Evolutionary conservation across 2,329 filamentous ascomycete species (phyloP).

Genomic region (Waltergamsia citrina): DNA sequence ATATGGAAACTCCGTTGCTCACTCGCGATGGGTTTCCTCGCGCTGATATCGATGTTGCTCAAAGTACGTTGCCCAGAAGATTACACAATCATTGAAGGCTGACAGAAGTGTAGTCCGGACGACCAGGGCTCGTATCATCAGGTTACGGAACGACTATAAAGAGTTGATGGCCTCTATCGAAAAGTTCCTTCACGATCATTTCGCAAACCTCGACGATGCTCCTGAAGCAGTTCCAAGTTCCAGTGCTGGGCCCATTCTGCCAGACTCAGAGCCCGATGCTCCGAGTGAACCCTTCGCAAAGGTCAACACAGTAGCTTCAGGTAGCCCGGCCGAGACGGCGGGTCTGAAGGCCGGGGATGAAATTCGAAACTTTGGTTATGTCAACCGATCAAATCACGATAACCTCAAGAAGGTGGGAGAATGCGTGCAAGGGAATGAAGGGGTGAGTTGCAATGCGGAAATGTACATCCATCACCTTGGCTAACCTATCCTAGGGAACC

Average conservation of each 20-base stretch:
- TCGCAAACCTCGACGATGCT: slow-evolving; percentile 57
- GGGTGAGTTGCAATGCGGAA: slow-evolving; percentile 47
- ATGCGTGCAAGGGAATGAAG: slow-evolving; percentile 81
- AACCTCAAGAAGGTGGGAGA: slow-evolving; percentile 79
- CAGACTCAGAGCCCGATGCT: slow-evolving; percentile 16
- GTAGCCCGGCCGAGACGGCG: slow-evolving; percentile 74
- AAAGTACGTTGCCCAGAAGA: slow-evolving; percentile 49
- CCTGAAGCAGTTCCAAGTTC: slow-evolving; percentile 19
- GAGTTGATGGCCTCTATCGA: slow-evolving; percentile 77
- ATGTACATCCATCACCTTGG: background rate
- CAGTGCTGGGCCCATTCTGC: slow-evolving; percentile 15
- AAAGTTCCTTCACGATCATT: slow-evolving; percentile 78
- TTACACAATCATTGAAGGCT: slow-evolving; percentile 1
- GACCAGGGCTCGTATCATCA: slow-evolving; percentile 83
- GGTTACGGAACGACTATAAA: slow-evolving; percentile 88
- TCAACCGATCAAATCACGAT: slow-evolving; percentile 79
- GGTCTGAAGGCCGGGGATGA: slow-evolving; percentile 74
- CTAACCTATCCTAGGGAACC: slow-evolving; percentile 42
- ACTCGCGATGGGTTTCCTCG: slow-evolving; percentile 89
- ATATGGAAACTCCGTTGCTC: slow-evolving; percentile 81
- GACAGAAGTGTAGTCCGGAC: slow-evolving; percentile 59
- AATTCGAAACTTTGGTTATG: slow-evolving; percentile 77
- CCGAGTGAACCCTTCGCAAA: slow-evolving; percentile 59
- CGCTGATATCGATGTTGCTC: slow-evolving; percentile 87
- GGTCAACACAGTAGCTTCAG: slow-evolving; percentile 71